Base-by-base conservation (phyloP, 169 alveolate species). In the Plasmodium knowlesi region DNA sequence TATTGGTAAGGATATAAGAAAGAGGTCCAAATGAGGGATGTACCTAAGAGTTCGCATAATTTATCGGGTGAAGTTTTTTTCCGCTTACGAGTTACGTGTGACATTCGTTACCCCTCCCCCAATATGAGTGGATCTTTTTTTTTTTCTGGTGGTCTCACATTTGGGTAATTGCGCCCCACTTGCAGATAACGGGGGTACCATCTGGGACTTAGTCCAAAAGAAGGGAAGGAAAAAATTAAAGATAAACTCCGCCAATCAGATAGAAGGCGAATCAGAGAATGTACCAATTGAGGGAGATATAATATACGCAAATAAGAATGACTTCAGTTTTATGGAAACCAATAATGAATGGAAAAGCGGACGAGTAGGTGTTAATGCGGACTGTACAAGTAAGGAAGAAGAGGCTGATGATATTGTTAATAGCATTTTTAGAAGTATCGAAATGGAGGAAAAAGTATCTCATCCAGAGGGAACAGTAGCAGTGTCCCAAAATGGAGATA, bases 381-480 rank as follows among this genome's bases (percentile, higher is more conserved):
- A 34, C 6, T 12, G 32, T 4, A 28, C 5, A 6, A 67, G 37
- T 70, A 43, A 22, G 71, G 39, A 84, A 39, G 78, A 71, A 39
- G 78, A 71, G 57, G 92, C 30, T 19, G 82, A 70, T 10, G 83
- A 84, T 3, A 39, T 70, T 41, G 32, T 84, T 28, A 84, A 84
- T 71, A 19, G 83, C 54, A 84, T 84, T 70, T 70, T 70, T 34
- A 84, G 30, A 41, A 84, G 34, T 25, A 10, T 41, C 19, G 83
- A 84, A 22, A 70, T 39, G 41, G 83, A 71, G 54, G 57, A 83
- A 83, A 57, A 16, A 10, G 9, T n/a, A 1, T 61, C 71, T 1
- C 25, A 30, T 8, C 39, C 46, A 1, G 12, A 19, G 53, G 28
- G 34, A 34, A 46, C 22, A 14, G 79, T 14, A 70, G 74, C 34